Evolutionary conservation across 2,329 filamentous ascomycete genomes (phyloP), one percentile per base, ranked within the genome.

Genomic region (Lojkania enalia): DNA sequence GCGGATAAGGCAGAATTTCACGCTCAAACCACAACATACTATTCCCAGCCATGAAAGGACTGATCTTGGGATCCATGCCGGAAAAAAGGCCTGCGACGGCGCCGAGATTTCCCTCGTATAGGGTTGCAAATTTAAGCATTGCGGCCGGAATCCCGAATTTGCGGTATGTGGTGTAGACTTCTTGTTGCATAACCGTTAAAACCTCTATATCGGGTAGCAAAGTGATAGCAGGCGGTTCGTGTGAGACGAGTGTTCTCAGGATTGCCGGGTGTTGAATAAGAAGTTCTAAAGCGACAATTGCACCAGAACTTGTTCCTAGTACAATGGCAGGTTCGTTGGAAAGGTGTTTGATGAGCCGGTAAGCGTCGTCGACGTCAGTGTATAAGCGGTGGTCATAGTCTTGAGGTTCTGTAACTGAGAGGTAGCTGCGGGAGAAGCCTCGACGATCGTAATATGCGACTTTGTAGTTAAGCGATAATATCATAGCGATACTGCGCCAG

Each of bases 301-400:
- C 53, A 14, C 53, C 53, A 11, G 53, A 56, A 20, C 43, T 50
- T 9, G 46, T 54, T 13, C 48, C 53, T 3, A 56, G 27, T 9
- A 56, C 48, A n/a, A 32, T 39, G n/a, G 46, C 46, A 20, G 42
- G 35, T 1, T 30, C 15, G 5, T 35, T 23, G n/a, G 23, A 40
- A 3, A 54, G 31, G 29, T 49, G 35, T n/a, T 48, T 20, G n/a
- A 55, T 37, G 2, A 63, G 55, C 4, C 21, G 40, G 2, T 51
- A 44, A 9, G 64, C 57, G 40, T 70, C 66, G 35, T 67, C 55
- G 25, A 58, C 66, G 37, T 70, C 66, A 21, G 49, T 53, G 5
- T 50, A 47, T 3, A 69, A 52, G 19, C 60, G 48, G n/a, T 61
- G 42, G 3, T 42, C 39, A 37, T 65, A 66, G 47, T 68, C 56